Evolutionary conservation across 2,329 filamentous ascomycete species (phyloP).

Genomic region (Tolypocladium sp.): DNA sequence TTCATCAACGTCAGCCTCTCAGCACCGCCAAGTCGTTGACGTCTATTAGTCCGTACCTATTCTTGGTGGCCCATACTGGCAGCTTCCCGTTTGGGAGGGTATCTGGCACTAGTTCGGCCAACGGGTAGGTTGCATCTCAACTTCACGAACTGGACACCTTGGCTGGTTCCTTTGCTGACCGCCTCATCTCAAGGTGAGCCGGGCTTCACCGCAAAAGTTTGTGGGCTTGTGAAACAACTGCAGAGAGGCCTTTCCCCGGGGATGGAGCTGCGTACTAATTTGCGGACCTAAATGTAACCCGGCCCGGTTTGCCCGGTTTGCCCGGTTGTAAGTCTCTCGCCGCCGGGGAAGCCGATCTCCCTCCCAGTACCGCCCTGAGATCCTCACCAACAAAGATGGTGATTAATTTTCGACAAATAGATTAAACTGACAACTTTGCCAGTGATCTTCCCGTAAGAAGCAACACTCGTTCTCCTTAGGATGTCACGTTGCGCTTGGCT

Average conservation of each 20-base stretch:
- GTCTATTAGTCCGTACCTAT: neutral
- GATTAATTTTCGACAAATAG: too few species aligned
- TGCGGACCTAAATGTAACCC: neutral
- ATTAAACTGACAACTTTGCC: too few species aligned
- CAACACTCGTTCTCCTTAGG: neutral
- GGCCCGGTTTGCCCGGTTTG: neutral
- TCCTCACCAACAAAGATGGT: neutral
- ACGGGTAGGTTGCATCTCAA: neutral
- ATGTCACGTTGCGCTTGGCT: neutral
- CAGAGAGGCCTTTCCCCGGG: neutral
- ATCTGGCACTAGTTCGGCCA: neutral
- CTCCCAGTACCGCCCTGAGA: neutral
- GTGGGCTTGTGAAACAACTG: neutral
- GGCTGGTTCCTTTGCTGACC: neutral
- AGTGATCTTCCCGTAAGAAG: neutral
- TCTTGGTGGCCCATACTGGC: neutral
- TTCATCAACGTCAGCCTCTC: neutral
- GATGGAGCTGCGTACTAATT: neutral
- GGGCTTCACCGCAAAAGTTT: neutral
- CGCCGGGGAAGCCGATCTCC: neutral
- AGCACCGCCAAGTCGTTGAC: neutral
- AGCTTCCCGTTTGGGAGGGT: neutral
- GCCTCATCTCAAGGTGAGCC: neutral
- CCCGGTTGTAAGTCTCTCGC: neutral
- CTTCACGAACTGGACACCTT: neutral